A percentile compares a stretch with the other conserved stretches of the same genome.
Evolutionary conservation across 495 filamentous ascomycete genomes (phyloP).

Genomic region (Penicillium salamii): DNA sequence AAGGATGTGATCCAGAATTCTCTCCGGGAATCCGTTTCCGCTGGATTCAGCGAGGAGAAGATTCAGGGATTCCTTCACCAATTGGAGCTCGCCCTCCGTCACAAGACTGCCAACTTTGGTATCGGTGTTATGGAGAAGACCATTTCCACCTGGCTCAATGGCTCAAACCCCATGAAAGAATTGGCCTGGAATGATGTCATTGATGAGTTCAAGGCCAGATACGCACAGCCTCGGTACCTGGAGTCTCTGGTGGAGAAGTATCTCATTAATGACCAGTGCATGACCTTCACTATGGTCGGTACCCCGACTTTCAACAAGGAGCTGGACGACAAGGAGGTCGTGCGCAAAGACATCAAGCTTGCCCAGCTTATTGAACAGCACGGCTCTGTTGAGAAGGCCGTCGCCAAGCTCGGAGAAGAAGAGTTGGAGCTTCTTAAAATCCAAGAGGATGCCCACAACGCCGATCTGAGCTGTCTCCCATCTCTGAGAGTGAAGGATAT

Average conservation of each 20-base stretch:
- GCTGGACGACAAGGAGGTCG: constrained; percentile 73
- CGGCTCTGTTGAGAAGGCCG: constrained; percentile 68
- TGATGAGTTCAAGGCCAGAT: constrained; percentile 69
- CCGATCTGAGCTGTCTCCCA: constrained; percentile 84
- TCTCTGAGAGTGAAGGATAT: constrained; percentile 87
- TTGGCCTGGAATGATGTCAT: constrained; percentile 88
- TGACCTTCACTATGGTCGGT: constrained; percentile 95
- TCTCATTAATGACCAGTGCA: constrained; percentile 75
- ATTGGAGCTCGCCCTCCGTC: constrained; percentile 83
- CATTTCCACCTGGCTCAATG: constrained; percentile 91
- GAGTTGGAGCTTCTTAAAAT: constrained; percentile 79
- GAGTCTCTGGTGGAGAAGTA: constrained; percentile 87
- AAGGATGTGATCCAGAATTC: constrained; percentile 69
- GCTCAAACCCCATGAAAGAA: constrained; percentile 84
- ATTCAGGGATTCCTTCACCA: constrained; percentile 92
- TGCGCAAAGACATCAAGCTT: constrained; percentile 68
- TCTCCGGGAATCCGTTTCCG: constrained; percentile 59
- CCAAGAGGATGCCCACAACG: constrained; percentile 75
- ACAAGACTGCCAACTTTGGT: constrained; percentile 93
- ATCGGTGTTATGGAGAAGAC: constrained; percentile 85
- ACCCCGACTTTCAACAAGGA: constrained; percentile 67
- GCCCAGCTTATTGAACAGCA: constrained; percentile 61
- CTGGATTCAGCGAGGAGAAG: constrained; percentile 83
- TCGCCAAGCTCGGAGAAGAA: constrained; percentile 62
- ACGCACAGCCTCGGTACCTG: constrained; percentile 71